A percentile compares a stretch with the other conserved stretches of the same genome.
phyloP scores from a whole-genome alignment of 2,329 filamentous ascomycete species.

The Leptosphaerulina australis region DNA sequence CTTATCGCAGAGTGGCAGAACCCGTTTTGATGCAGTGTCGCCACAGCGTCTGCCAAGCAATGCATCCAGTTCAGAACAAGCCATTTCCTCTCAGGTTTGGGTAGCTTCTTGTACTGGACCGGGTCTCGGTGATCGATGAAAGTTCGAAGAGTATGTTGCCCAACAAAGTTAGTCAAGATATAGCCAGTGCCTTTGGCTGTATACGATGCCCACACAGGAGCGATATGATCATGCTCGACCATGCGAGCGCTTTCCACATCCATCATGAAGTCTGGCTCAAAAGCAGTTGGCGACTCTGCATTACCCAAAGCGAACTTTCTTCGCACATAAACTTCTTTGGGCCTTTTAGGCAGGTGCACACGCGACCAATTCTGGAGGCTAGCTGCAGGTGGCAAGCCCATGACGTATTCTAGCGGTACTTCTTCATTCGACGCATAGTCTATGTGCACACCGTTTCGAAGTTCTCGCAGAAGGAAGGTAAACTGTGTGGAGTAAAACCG shows the following conservation, averaged over 20 bases:
- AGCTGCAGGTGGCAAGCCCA: constrained; percentile 59
- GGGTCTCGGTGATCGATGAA: constrained; percentile 69
- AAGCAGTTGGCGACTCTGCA: constrained; percentile 36
- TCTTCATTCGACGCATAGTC: constrained; percentile 71
- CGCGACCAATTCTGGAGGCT: constrained; percentile 60
- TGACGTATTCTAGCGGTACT: constrained; percentile 70
- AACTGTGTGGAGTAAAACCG: constrained; percentile 75
- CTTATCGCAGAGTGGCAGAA: constrained; percentile 71
- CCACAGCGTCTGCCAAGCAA: constrained; percentile 71
- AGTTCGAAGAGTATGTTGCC: constrained; percentile 69
- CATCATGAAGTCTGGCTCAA: constrained; percentile 60
- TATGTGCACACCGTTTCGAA: constrained; percentile 66
- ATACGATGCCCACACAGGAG: constrained; percentile 75
- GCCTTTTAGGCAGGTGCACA: constrained; percentile 68
- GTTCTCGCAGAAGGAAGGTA: constrained; percentile 68
- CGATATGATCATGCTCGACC: constrained; percentile 70
- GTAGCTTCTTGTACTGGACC: constrained; percentile 64
- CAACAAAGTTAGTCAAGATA: constrained; percentile 68
- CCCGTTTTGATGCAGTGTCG: constrained; percentile 69
- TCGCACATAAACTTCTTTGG: constrained; percentile 63
- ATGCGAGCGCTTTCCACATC: constrained; percentile 65
- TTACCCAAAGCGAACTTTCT: constrained; percentile 62
- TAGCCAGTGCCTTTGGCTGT: constrained; percentile 68
- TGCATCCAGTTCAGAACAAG: constrained; percentile 76
- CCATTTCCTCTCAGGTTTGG: constrained; percentile 64